phyloP scores from a whole-genome alignment of 306 rosid species.

The Potentilla sterilis region DNA sequence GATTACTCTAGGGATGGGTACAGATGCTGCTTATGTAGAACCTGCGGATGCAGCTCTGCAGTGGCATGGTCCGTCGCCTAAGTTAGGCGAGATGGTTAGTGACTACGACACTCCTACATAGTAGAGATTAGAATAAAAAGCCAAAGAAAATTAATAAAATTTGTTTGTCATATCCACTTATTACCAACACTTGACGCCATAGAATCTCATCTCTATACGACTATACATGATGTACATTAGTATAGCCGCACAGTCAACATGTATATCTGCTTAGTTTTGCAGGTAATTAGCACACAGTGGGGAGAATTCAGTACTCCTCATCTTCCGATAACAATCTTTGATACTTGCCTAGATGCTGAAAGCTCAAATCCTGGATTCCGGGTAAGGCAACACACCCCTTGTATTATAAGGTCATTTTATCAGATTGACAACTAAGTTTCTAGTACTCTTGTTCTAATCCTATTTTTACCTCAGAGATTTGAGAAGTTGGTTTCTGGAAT shows the following conservation, averaged over 20 bases:
- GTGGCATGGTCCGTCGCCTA: constrained; percentile 37
- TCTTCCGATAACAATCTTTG: constrained; percentile 58
- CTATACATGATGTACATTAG: background rate
- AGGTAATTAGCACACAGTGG: constrained; percentile 68
- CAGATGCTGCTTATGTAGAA: constrained; percentile 69
- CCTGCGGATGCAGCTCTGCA: constrained; percentile 35
- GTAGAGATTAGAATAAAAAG: background rate
- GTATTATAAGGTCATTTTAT: background rate
- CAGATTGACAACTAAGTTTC: background rate
- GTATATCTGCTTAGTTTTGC: constrained; percentile 29
- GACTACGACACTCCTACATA: background rate
- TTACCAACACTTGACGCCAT: background rate
- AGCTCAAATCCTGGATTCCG: constrained; percentile 51
- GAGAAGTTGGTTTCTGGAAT: constrained; percentile 59
- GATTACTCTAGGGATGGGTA: constrained; percentile 53
- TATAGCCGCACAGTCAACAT: background rate
- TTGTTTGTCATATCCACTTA: background rate
- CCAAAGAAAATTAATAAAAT: background rate
- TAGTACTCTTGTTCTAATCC: constrained; percentile 4
- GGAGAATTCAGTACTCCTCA: constrained; percentile 54
- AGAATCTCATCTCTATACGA: too few species aligned
- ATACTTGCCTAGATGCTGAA: constrained; percentile 50
- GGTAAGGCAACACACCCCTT: constrained; percentile 32
- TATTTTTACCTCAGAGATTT: constrained; percentile 36
- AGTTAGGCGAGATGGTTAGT: constrained; percentile 54